phyloP scores from a whole-genome alignment of 2,329 filamentous ascomycete species.

The Colletotrichum costaricense region DNA sequence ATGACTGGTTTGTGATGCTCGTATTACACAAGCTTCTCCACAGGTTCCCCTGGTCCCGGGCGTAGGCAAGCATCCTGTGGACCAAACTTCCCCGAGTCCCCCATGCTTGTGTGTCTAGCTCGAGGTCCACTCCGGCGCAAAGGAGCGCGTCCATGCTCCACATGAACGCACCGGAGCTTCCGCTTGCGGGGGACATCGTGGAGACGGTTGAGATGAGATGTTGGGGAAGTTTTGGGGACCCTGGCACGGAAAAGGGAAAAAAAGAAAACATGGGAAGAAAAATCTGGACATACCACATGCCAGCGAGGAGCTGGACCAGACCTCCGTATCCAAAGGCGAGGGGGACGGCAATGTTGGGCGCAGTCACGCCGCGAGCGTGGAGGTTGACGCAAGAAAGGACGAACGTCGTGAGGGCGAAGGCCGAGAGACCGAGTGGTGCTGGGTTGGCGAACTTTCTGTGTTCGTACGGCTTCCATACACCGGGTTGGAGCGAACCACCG shows the following conservation, averaged over 20 bases:
- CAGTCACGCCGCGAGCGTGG: conserved; percentile 67
- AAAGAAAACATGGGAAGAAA: neutral
- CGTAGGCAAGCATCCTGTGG: conserved; percentile 9
- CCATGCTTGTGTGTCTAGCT: neutral
- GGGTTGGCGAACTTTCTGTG: conserved; percentile 84
- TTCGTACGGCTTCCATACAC: conserved; percentile 71
- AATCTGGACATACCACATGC: conserved; percentile 79
- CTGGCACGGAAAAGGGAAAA: neutral
- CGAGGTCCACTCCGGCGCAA: conserved; percentile 24
- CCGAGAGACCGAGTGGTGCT: conserved; percentile 79
- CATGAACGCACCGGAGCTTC: conserved; percentile 11
- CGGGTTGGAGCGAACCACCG: conserved; percentile 80
- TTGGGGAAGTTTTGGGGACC: conserved; percentile 19
- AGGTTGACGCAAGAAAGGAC: conserved; percentile 82
- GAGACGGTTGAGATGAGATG: conserved; percentile 33
- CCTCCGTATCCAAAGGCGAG: conserved; percentile 82
- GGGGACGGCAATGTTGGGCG: conserved; percentile 75
- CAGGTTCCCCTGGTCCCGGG: neutral
- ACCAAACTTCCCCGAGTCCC: neutral
- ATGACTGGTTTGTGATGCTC: neutral
- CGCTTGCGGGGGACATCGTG: conserved; percentile 30
- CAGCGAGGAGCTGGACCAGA: conserved; percentile 81
- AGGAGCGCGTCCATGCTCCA: conserved; percentile 22
- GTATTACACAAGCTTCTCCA: conserved; percentile 18
- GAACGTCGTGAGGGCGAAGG: conserved; percentile 87